Evolutionary conservation across 2,329 filamentous ascomycete genomes (phyloP).

Genomic region (Penicillium sp.): DNA sequence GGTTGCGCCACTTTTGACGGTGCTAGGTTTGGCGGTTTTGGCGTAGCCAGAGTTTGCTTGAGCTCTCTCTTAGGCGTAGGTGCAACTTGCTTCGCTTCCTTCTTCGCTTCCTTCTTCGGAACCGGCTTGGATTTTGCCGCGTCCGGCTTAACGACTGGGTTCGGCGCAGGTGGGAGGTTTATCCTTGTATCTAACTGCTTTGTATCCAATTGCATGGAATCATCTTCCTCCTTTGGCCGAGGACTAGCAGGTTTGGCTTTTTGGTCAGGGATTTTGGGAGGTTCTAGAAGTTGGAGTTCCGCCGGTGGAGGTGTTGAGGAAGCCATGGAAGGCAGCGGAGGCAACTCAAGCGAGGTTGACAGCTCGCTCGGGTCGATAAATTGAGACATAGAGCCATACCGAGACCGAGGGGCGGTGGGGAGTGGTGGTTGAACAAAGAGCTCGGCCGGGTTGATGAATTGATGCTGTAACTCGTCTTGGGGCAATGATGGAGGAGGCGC

Average conservation of each 20-base stretch:
- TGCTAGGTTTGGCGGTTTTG: too few relatives aligned
- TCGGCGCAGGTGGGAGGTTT: conserved; percentile 8
- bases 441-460: conserved; percentile 44
- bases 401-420: conserved; percentile 36
- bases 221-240: conserved; percentile 3
- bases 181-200: conserved; percentile 15
- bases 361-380: conserved; percentile 34
- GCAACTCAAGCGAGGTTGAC: conserved; percentile 20
- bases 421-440: conserved; percentile 41
- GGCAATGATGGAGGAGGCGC: conserved; percentile 33
- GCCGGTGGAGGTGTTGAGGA: conserved; percentile 18
- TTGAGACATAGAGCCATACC: conserved; percentile 35
- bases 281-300: background rate
- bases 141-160: conserved; percentile 15
- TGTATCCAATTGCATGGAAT: background rate
- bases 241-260: conserved; percentile 8
- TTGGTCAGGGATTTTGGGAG: conserved; percentile 20
- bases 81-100: background rate
- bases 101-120: background rate
- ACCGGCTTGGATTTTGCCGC: background rate
- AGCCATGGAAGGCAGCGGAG: conserved; percentile 14
- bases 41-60: background rate
- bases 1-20: background rate
- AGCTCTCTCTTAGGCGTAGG: background rate
- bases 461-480: conserved; percentile 38